Evolutionary conservation across 495 filamentous ascomycete species (phyloP), one percentile per base, ranked within the genome.

Genomic region (Tuber borchii): DNA sequence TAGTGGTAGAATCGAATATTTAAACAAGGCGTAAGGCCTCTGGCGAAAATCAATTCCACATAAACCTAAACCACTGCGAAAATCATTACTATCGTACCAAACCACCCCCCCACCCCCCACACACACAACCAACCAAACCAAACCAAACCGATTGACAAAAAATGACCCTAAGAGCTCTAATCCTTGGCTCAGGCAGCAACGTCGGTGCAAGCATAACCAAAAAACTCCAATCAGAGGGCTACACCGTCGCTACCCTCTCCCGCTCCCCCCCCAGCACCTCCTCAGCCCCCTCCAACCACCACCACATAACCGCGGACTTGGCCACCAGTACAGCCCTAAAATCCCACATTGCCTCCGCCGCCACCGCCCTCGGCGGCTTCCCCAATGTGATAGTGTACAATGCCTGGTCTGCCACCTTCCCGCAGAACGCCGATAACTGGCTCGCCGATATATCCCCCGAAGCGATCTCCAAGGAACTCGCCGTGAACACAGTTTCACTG

Each of bases 181-280:
- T 78, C 69, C 77, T 75, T 40, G 76, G 72, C 42, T 72, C 76
- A 12, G 76, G 76, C n/a, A 37, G 37, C 9, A 34, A 45, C 46
- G 37, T 76, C 5, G 69, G 78, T 19, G 68, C 80, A 20, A 42
- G 69, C 37, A 26, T 75, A 14, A 74, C 74, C 20, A 5, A 22
- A 77, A 78, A 78, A 39, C 76, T 73, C 75, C 71, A 56, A 17
- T 44, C 40, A 40, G 70, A 73, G 61, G 76, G 74, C 19, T 78
- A 78, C 39, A 70, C 69, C 10, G 74, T 78, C 22, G 74, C 74
- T 8, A 68, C 75, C 1, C 56, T 68, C 19, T 78, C 76, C 20
- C 74, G 74, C 70, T 70, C 51, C 14, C 44, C 70, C 1, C 22
- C 71, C 7, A 17, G 43, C 17, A 39, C 14, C 20, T 37, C 76